phyloP scores from a whole-genome alignment of 768 basidiomycete species.

The Tylopilus balloui region DNA sequence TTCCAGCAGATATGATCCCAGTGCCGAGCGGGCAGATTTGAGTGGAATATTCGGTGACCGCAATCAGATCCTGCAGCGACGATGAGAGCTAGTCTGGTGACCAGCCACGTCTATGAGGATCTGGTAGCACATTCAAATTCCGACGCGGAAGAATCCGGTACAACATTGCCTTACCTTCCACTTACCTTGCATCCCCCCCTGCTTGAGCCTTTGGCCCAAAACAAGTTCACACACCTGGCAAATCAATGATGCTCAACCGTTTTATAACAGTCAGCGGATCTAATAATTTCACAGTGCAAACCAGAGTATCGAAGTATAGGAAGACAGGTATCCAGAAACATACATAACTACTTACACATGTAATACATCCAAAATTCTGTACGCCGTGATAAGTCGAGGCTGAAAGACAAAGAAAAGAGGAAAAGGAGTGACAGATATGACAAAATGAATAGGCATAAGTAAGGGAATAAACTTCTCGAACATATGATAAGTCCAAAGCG shows the following conservation, averaged over 20 bases:
- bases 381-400: constrained; percentile 17
- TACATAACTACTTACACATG: constrained; percentile 32
- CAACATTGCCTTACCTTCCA: too few relatives aligned
- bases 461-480: constrained; percentile 21
- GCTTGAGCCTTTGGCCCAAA: too few relatives aligned
- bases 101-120: too few relatives aligned
- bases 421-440: constrained; percentile 30
- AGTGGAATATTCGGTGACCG: too few relatives aligned
- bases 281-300: constrained; percentile 10
- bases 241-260: not conserved
- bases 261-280: too few relatives aligned
- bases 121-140: too few relatives aligned
- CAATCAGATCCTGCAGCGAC: too few relatives aligned
- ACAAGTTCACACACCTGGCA: not conserved
- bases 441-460: constrained; percentile 35
- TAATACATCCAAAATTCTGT: constrained; percentile 34
- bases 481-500: constrained; percentile 9
- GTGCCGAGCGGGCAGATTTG: too few relatives aligned
- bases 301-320: constrained; percentile 18
- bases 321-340: constrained; percentile 36
- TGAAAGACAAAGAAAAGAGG: constrained; percentile 2
- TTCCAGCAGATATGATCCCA: too few relatives aligned
- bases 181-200: too few relatives aligned
- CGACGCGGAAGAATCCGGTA: too few relatives aligned
- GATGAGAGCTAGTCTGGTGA: too few relatives aligned